Evolutionary conservation across 306 rosid species (phyloP), one percentile per base, ranked within the genome.

Genomic region (Castanea sativa): DNA sequence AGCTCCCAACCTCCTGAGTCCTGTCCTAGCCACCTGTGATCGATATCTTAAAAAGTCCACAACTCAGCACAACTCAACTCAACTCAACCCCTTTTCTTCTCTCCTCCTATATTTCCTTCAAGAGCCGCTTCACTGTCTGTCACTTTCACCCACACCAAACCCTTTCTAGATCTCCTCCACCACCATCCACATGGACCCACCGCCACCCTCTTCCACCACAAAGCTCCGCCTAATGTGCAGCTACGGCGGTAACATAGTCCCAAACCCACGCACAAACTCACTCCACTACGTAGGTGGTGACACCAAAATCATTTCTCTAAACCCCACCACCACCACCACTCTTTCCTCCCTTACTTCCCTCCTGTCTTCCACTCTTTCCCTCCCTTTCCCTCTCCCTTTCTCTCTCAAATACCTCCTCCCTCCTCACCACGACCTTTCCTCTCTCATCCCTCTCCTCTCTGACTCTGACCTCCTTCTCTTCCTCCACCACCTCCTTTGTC

Each of bases 191-290:
- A 87, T 89, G 92, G 90, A 85, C 35, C 69, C 73, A 56, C 82
- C 74, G 57, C 52, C 80, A 41, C 2, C 70, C 71, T 0, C 83
- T 7, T 8, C 60, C 76, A 25, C 53, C 33, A 2, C 74, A 6
- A 90, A 88, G 78, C 80, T 90, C 68, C 94, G 94, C 2, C 73
- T 90, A 14, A 84, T 90, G 94, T 90, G 92, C 83, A 90, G 92
- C 84, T 83, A 90, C 55, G 87, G 94, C 73, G 92, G 94, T 3
- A 86, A 83, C 19, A 77, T 90, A 70, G 80, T 83, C 70, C 85
- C 80, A 3, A 89, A 87, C 12, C 90, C 88, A 0, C 83, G 84
- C 79, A 60, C 80, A 57, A 83, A 72, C 73, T 57, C 88, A 6
- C 79, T 90, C 64, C 83, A 78, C 87, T 86, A 90, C 82, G 83